phyloP scores from a whole-genome alignment of 208 protist genomes.

The Acanthamoeba castellanii region DNA sequence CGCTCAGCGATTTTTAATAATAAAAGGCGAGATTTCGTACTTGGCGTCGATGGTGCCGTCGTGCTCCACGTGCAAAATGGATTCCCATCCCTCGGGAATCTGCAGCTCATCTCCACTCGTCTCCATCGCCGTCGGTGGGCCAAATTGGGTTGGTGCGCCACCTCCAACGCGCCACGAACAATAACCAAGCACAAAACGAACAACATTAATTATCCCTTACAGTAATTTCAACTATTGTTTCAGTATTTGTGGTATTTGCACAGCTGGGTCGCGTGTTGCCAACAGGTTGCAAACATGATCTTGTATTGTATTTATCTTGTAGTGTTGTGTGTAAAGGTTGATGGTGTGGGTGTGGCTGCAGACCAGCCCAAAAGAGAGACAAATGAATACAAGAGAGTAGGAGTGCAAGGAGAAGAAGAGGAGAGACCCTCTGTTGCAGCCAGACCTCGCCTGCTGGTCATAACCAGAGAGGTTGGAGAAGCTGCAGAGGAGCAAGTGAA shows the following conservation, averaged over 20 bases:
- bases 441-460: not conserved
- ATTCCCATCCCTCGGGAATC: not conserved
- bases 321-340: not conserved
- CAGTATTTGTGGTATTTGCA: not conserved
- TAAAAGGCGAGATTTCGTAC: not conserved
- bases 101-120: not conserved
- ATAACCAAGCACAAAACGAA: no score
- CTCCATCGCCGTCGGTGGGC: not conserved
- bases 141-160: not conserved
- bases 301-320: not conserved
- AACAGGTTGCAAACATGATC: no score
- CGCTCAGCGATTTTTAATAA: not conserved
- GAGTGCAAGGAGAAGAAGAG: not conserved
- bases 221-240: not conserved
- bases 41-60: slow-evolving; percentile 34
- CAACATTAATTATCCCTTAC: no score
- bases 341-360: not conserved
- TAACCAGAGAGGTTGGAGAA: not conserved
- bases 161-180: no score
- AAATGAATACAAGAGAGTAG: slow-evolving; percentile 9
- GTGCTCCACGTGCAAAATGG: not conserved
- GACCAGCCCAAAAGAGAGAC: not conserved
- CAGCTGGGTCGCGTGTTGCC: no score
- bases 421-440: not conserved
- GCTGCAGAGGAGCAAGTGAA: not conserved